Base-by-base conservation (phyloP, 768 basidiomycete genomes). In the Pholiota conissans region DNA sequence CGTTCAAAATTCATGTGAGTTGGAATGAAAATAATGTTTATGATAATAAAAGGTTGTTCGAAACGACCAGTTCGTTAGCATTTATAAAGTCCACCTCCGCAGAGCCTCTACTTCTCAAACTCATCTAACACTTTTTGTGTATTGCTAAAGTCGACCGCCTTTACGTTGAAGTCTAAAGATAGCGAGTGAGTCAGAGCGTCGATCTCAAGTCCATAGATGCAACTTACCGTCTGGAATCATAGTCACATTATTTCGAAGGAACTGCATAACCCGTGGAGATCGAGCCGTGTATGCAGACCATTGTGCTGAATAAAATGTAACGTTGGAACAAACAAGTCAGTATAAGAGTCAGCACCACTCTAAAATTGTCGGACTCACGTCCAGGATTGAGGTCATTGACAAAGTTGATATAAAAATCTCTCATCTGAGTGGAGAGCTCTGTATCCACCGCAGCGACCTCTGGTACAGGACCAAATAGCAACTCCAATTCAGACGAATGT, bases 321-420 rank as follows among this genome's bases (percentile, higher is more conserved):
- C 49, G 40, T 5, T 35, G 14, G 9, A 13, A 52, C n/a, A 34
- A 42, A 22, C 18, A 24, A 56, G 10, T 18, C 69, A 2, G 14
- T 22, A 11, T 5, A 22, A 3, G 28, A 27, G 18, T 18, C 24
- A 26, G 39, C 11, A n/a, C 13, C 3, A 2, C 37, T 7, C 76
- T 20, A 27, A 35, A 42, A 26, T 14, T 20, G 57, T n/a, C 6
- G 28, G 10, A 72, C 78, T 30, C 57, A 85, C 84, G 46, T 34
- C 84, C 84, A 3, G 84, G 85, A 57, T 78, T 74, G 50, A 85
- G 72, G 60, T 85, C 81, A 61, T 77, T 71, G 18, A 84, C 72
- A 61, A 86, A 86, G 50, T 76, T 79, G 70, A 86, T 74, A 61
- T 81, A 86, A 52, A 82, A 83, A 59, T 80, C 80, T 1, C 76